Base-by-base conservation (phyloP, 2,329 filamentous ascomycete species). In the Chaetomium sp. region DNA sequence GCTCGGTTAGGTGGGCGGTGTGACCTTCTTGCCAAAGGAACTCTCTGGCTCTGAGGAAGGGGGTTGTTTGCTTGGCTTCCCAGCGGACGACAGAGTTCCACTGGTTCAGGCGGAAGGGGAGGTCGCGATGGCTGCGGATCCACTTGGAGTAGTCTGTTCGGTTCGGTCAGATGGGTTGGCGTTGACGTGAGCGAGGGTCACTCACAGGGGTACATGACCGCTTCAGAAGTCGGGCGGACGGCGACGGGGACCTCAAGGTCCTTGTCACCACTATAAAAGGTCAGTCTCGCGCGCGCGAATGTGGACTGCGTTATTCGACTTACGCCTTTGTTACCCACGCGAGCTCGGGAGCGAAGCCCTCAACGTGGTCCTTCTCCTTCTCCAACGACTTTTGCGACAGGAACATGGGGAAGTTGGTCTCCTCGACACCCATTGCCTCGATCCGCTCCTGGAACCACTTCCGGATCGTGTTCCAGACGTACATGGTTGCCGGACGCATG, bases 21-120 rank as follows among this genome's bases (percentile, higher is more conserved):
- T 97, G 95, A 27, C 93, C 93, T 80, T 99, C 95, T 78, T 99
- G 95, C 95, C 95, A 99, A 70, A 98, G 80, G 79, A 99, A 99
- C 78, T 99, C 95, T 77, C 96, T 85, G 54, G 94, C 94, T 72
- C 94, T 85, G 64, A 99, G 85, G 82, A 98, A 98, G 47, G 67
- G 67, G 23, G 65, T 66, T 51, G 67, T 69, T 42, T 69, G 67
- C 60, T 69, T 69, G 31, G 67, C 67, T 55, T 69, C 95, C 95
- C 95, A 98, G 73, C 94, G 87, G 57, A 74, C 84, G 69, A 86
- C 84, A 16, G 90, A 96, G 84, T 97, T 97, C 95, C 95, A 99
- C 79, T 99, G 95, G 82, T 98, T 98, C 70, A 98, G 84, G 74
- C 92, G 90, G 71, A 98, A 84, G 68, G 95, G 96, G 65, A 99